These are phyloP conservation scores for Flaveria linearis DNA, from an alignment of 129 eudicot genomes.

Conservation along the genomic window DNA sequence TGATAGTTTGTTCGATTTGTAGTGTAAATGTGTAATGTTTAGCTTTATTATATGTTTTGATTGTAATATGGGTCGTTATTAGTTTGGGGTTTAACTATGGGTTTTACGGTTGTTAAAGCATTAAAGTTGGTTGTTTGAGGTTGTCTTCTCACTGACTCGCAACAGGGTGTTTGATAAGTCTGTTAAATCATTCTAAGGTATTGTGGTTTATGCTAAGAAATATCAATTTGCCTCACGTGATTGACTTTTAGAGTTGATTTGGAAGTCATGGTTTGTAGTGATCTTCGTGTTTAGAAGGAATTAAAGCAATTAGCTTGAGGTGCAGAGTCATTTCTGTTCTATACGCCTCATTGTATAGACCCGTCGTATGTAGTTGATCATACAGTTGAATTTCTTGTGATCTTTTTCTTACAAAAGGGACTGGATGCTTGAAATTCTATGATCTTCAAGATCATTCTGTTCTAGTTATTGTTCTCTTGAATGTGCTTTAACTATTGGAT, in stretches of 20 bases:
- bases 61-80: background rate
- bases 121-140: background rate
- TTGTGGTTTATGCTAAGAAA: background rate
- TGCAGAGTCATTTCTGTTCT: background rate
- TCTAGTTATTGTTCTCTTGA: background rate
- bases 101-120: background rate
- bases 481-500: background rate
- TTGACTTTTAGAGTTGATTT: background rate
- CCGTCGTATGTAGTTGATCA: background rate
- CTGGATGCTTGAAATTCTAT: background rate
- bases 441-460: background rate
- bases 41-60: background rate
- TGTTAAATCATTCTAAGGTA: background rate
- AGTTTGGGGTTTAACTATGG: background rate
- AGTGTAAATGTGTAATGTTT: background rate
- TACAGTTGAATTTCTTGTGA: background rate
- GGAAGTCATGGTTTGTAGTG: background rate
- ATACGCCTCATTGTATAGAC: background rate
- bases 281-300: conserved; percentile 4
- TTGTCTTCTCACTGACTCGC: background rate
- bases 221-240: background rate
- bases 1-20: background rate
- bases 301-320: conserved; percentile 1
- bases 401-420: background rate
- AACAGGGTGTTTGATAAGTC: background rate